Conservation (phyloP, 495 filamentous ascomycete species). For the Talaromyces nanjingensis region DNA sequence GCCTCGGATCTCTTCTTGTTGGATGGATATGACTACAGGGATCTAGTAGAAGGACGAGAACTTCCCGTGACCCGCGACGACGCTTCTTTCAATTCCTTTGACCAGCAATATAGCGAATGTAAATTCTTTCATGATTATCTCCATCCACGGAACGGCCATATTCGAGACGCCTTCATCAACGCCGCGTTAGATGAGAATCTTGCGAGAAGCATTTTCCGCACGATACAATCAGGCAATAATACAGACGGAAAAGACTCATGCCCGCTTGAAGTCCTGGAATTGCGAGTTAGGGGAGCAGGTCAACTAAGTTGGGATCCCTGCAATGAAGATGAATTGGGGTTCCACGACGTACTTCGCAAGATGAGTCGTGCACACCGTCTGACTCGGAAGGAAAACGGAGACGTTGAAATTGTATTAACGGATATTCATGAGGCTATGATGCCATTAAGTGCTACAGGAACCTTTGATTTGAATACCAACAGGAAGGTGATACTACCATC, state of each 20-base stretch:
- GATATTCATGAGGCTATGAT: neutral
- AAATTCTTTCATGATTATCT: no score
- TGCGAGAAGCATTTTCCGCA: no score
- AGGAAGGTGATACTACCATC: neutral
- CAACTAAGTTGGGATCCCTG: neutral
- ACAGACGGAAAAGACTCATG: neutral
- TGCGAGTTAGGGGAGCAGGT: neutral
- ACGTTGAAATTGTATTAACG: neutral
- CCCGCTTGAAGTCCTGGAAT: neutral
- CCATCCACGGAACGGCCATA: no score
- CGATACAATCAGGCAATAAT: neutral
- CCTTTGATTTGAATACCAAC: neutral
- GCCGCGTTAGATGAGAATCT: no score
- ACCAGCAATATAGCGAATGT: no score
- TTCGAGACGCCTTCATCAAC: no score
- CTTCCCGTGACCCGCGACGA: no score
- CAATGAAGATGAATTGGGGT: neutral
- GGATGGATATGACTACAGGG: no score
- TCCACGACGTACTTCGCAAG: neutral
- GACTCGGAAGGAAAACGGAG: neutral
- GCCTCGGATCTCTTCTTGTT: no score
- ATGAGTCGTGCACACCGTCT: neutral
- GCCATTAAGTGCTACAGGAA: neutral
- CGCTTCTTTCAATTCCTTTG: no score
- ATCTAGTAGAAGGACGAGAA: no score